Percentiles rank a stretch among this genome's conserved stretches.
These are phyloP conservation scores for Peronospora belbahrii DNA, from an alignment of 352 stramenopile genomes.

Conservation along the genomic window DNA sequence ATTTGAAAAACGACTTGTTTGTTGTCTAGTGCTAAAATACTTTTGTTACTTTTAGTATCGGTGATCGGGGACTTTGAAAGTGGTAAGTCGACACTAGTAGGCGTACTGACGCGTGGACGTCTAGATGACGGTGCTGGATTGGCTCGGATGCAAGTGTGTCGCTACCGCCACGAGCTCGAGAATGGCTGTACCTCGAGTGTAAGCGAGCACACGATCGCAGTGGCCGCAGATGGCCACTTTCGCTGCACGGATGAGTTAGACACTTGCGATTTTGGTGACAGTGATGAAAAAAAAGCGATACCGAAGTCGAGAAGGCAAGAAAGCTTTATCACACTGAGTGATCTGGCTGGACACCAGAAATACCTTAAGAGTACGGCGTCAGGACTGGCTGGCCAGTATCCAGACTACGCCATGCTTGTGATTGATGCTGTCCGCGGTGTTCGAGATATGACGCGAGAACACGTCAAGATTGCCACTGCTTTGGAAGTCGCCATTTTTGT, in stretches of 20 bases:
- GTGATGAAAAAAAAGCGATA: slow-evolving; percentile 22
- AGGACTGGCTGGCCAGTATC: slow-evolving; percentile 74
- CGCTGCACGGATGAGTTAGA: slow-evolving; percentile 40
- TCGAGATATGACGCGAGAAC: slow-evolving; percentile 68
- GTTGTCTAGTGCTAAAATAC: not conserved
- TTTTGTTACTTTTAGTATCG: slow-evolving; percentile 36
- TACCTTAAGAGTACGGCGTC: slow-evolving; percentile 88
- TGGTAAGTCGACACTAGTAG: slow-evolving; percentile 86
- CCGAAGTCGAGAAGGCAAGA: slow-evolving; percentile 19
- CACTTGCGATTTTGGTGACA: slow-evolving; percentile 44
- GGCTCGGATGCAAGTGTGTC: slow-evolving; percentile 85
- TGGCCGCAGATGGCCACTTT: slow-evolving; percentile 56
- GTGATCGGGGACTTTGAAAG: slow-evolving; percentile 83
- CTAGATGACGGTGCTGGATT: slow-evolving; percentile 81
- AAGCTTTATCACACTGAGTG: slow-evolving; percentile 55
- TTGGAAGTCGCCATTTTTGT: slow-evolving; percentile 71
- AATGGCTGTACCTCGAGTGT: slow-evolving; percentile 86
- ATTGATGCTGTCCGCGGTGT: slow-evolving; percentile 60
- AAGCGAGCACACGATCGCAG: slow-evolving; percentile 78
- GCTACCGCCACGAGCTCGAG: slow-evolving; percentile 85
- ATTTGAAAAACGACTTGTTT: too few relatives aligned
- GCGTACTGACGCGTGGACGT: slow-evolving; percentile 78
- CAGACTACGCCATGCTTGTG: slow-evolving; percentile 83
- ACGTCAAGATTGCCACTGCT: slow-evolving; percentile 68
- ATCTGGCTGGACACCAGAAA: slow-evolving; percentile 77